Conservation (phyloP, 2,329 filamentous ascomycete genomes). For the Claviceps arundinis region DNA sequence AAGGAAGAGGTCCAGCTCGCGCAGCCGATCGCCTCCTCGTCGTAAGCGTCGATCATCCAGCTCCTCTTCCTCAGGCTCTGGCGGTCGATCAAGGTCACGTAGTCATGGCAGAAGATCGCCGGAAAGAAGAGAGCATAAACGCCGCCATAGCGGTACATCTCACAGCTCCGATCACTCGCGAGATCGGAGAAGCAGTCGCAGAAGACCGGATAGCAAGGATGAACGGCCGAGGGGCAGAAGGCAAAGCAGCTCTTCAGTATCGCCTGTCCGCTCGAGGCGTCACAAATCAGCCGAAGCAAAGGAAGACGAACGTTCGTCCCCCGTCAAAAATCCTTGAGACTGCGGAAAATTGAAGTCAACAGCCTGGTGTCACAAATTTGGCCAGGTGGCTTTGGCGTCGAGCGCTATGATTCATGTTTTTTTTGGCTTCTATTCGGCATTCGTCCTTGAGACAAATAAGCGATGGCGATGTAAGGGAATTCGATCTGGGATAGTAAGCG, state of each 20-base stretch:
- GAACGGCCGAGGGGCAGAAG: slow-evolving; percentile 20
- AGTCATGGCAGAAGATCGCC: slow-evolving; percentile 13
- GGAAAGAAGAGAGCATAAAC: slow-evolving; percentile 1
- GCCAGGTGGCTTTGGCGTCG: not conserved
- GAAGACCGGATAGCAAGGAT: slow-evolving; percentile 1
- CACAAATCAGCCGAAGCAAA: slow-evolving; percentile 44
- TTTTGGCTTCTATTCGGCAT: not conserved
- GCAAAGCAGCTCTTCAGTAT: slow-evolving; percentile 38
- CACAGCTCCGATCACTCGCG: slow-evolving; percentile 2
- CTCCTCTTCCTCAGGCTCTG: slow-evolving; percentile 31
- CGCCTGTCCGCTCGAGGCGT: slow-evolving; percentile 35
- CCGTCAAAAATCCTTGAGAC: not conserved
- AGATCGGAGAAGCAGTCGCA: slow-evolving; percentile 1
- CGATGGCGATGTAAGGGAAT: not conserved
- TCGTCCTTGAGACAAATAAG: not conserved
- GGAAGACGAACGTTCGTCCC: slow-evolving; percentile 17
- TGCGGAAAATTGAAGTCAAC: not conserved
- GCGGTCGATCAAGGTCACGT: slow-evolving; percentile 21
- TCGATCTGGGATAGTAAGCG: not conserved
- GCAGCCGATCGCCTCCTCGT: slow-evolving; percentile 31
- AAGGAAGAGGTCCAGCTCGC: slow-evolving; percentile 34
- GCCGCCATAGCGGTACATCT: slow-evolving; percentile 3
- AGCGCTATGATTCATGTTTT: not conserved
- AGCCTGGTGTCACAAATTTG: not conserved
- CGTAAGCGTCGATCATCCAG: slow-evolving; percentile 22